Evolutionary conservation across 2,329 filamentous ascomycete species (phyloP), one percentile per base, ranked within the genome.

Genomic region (Arthrinium phaeospermum): DNA sequence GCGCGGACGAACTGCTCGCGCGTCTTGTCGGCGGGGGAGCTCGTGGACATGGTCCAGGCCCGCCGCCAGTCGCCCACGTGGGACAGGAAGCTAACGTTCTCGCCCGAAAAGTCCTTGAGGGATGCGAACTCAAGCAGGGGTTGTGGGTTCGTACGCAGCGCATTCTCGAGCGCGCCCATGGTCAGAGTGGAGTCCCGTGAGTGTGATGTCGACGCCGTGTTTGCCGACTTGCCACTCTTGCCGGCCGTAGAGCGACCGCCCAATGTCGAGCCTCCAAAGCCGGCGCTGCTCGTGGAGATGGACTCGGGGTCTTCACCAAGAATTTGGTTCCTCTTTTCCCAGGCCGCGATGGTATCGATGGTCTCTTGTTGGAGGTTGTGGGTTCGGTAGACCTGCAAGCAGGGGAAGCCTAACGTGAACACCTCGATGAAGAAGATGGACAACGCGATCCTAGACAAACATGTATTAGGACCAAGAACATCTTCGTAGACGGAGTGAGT

Each of bases 341-440:
- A 88, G 57, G 82, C 80, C 22, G 85, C 83, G 73, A 88, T 87
- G 13, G 83, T 84, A 71, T 87, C 84, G 70, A 87, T 82, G 0
- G 85, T 87, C 73, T 87, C 85, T 74, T 85, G 82, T 51, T 80
- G 81, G 2, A 87, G 82, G n/a, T 79, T 79, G 71, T 83, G 84
- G 71, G 86, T 84, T 71, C 81, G 83, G 67, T 82, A 74, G 41
- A 90, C 86, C 76, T 92, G 88, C 80, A 85, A 87, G 79, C 90
- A 87, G 8, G 91, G 91, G 72, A 91, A 84, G 77, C 91, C 88
- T 75, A 93, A 84, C 71, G 90, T 89, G 76, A 90, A 90, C 68
- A 91, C 85, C 76, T 93, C 90, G 72, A 92, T 88, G 72, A 89
- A 81, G 76, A 89, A 85, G 76, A 93, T 90, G 34, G 90, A 90